These are phyloP conservation scores for Letharia lupina DNA, from an alignment of 495 filamentous ascomycete species.

Conservation along the genomic window DNA sequence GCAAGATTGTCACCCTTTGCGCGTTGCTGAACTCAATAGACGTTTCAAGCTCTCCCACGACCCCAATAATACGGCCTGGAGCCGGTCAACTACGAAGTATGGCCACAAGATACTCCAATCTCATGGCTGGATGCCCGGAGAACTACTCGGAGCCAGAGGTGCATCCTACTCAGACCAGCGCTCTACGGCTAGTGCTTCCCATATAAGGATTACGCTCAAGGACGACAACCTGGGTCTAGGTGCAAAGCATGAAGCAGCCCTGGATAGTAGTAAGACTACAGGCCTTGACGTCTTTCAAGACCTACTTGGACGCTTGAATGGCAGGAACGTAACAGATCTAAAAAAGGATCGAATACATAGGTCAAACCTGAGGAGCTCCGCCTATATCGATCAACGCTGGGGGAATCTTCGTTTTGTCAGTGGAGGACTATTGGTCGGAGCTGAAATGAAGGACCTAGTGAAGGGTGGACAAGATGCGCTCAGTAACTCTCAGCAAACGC, in stretches of 20 bases:
- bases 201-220: constrained; percentile 72
- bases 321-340: constrained; percentile 62
- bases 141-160: constrained; percentile 65
- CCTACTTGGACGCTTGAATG: constrained; percentile 80
- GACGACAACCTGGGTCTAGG: constrained; percentile 87
- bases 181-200: constrained; percentile 64
- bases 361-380: constrained; percentile 54
- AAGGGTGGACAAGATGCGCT: neutral
- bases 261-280: constrained; percentile 57
- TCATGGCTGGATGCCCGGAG: constrained; percentile 85
- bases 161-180: constrained; percentile 64
- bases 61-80: constrained; percentile 91
- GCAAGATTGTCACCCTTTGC: constrained; percentile 1
- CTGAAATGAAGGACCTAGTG: neutral
- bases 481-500: neutral
- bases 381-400: constrained; percentile 61
- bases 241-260: constrained; percentile 55
- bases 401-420: constrained; percentile 71
- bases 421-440: constrained; percentile 56
- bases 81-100: constrained; percentile 67
- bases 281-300: constrained; percentile 78
- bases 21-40: constrained; percentile 39
- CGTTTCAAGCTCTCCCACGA: constrained; percentile 76
- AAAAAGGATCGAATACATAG: constrained; percentile 54
- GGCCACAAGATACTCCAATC: constrained; percentile 78